Evolutionary conservation across 371 early-diverging fungal species (phyloP).

Genomic region (Rhizopus delemar): DNA sequence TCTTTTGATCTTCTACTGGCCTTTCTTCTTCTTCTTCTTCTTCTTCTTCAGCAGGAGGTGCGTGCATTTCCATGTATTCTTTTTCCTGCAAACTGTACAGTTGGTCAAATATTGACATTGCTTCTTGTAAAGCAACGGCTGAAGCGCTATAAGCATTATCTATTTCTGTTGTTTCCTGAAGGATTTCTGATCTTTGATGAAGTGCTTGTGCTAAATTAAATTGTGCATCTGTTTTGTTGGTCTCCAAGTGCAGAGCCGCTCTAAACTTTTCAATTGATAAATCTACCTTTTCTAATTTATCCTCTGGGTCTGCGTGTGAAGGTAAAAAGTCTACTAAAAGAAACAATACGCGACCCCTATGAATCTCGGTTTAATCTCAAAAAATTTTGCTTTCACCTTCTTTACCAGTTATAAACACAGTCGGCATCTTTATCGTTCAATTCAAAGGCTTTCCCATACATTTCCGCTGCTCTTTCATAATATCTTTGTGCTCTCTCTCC

Average conservation of each 20-base stretch:
- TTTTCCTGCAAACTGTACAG: constrained; percentile 52
- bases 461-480: constrained; percentile 66
- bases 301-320: constrained; percentile 44
- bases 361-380: neutral
- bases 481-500: constrained; percentile 68
- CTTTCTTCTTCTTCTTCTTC: constrained; percentile 1
- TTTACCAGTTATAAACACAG: constrained; percentile 69
- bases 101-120: constrained; percentile 53
- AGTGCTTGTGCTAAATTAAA: constrained; percentile 76
- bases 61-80: constrained; percentile 26
- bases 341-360: constrained; percentile 66
- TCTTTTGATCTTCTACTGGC: neutral
- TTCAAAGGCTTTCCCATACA: constrained; percentile 62
- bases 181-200: constrained; percentile 61
- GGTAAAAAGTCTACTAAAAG: constrained; percentile 63
- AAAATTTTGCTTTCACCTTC: too few relatives aligned
- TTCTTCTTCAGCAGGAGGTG: neutral
- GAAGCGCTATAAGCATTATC: constrained; percentile 52
- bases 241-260: constrained; percentile 48
- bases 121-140: constrained; percentile 56
- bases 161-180: constrained; percentile 59
- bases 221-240: constrained; percentile 62
- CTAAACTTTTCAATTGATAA: constrained; percentile 60
- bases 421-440: constrained; percentile 62
- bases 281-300: constrained; percentile 53